These are phyloP conservation scores for Gyromitra esculenta DNA, from an alignment of 2,329 filamentous ascomycete species.

Conservation along the genomic window DNA sequence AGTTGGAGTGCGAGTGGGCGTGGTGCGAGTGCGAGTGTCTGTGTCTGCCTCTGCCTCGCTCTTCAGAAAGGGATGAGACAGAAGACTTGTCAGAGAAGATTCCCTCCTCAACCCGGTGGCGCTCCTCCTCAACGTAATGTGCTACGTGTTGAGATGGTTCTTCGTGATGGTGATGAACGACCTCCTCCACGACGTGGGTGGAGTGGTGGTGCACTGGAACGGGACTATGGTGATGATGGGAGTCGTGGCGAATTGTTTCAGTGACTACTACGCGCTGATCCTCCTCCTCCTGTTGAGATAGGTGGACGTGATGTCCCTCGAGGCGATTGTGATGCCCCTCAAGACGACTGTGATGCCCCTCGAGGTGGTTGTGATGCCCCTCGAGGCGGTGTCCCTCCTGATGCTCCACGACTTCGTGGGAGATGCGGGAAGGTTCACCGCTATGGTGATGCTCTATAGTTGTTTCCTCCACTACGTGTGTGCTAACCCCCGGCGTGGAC, in stretches of 20 bases:
- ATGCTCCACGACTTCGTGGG: slow-evolving; percentile 52
- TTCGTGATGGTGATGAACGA: slow-evolving; percentile 59
- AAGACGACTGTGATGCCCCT: neutral
- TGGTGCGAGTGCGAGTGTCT: too few relatives aligned
- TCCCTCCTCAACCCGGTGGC: slow-evolving; percentile 32
- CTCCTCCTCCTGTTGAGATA: slow-evolving; percentile 47
- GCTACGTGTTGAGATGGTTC: slow-evolving; percentile 58
- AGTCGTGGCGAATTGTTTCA: slow-evolving; percentile 50
- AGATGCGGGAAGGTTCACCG: slow-evolving; percentile 41
- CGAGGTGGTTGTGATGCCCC: slow-evolving; percentile 46
- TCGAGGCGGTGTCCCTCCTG: slow-evolving; percentile 46
- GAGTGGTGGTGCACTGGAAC: slow-evolving; percentile 42
- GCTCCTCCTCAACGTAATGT: slow-evolving; percentile 36
- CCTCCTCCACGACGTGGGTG: slow-evolving; percentile 45
- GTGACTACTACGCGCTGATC: slow-evolving; percentile 47
- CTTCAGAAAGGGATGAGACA: slow-evolving; percentile 50
- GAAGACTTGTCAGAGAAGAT: slow-evolving; percentile 48
- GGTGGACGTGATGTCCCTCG: slow-evolving; percentile 47
- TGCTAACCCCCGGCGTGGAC: slow-evolving; percentile 64
- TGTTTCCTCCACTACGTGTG: slow-evolving; percentile 63
- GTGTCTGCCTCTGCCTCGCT: neutral
- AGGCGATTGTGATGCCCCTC: slow-evolving; percentile 37
- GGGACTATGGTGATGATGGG: slow-evolving; percentile 43
- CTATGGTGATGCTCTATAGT: slow-evolving; percentile 58
- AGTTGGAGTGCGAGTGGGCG: neutral